A percentile compares a stretch with the other conserved stretches of the same genome.
These are phyloP conservation scores for Phlegmacium glaucopus DNA, from an alignment of 768 basidiomycete species.

Conservation along the genomic window DNA sequence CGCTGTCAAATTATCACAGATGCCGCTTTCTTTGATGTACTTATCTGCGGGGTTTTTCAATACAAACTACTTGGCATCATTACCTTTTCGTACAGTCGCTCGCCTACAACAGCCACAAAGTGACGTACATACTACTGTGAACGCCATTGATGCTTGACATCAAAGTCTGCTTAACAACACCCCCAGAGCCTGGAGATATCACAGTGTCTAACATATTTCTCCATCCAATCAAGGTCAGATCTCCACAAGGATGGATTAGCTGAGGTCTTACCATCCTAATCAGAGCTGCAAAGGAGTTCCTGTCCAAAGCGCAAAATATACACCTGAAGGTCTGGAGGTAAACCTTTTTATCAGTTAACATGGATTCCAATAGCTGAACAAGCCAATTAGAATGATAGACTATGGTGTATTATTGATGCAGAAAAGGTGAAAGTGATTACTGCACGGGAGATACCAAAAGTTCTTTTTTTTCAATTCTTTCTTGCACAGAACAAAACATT, in stretches of 20 bases:
- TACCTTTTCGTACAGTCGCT: background rate
- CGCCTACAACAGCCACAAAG: too few relatives aligned
- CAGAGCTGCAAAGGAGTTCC: constrained; percentile 74
- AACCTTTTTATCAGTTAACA: constrained; percentile 2
- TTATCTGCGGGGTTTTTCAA: too few relatives aligned
- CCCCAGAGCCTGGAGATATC: constrained; percentile 26
- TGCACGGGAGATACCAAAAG: constrained; percentile 63
- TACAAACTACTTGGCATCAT: too few relatives aligned
- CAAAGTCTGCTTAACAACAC: constrained; percentile 6
- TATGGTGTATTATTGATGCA: constrained; percentile 66
- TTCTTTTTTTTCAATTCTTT: constrained; percentile 11
- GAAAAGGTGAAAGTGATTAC: constrained; percentile 55
- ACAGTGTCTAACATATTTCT: constrained; percentile 55
- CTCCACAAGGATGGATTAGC: background rate
- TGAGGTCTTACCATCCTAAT: background rate
- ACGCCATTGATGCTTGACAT: too few relatives aligned
- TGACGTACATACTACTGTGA: too few relatives aligned
- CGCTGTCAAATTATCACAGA: background rate
- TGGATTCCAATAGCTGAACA: constrained; percentile 1
- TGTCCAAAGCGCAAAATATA: constrained; percentile 52
- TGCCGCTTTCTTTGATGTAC: too few relatives aligned
- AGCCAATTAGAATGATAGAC: constrained; percentile 60
- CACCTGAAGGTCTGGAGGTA: constrained; percentile 65
- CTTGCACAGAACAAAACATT: too few relatives aligned
- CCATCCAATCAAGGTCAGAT: constrained; percentile 65